These are phyloP conservation scores for Angomonas deanei DNA, from an alignment of 208 protist species.

Conservation along the genomic window DNA sequence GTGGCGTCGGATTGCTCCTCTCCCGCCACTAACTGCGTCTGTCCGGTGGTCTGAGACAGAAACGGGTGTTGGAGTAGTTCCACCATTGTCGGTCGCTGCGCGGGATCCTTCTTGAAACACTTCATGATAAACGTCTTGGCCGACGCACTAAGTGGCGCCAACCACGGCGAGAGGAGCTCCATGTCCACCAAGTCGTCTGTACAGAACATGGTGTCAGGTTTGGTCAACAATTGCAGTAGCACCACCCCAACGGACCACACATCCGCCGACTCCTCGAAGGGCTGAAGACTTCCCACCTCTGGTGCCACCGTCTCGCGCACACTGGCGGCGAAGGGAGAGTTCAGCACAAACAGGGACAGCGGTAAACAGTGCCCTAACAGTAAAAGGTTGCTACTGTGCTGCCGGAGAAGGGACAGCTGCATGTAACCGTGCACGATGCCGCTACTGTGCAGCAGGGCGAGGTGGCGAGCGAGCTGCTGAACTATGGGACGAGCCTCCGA, in stretches of 20 bases:
- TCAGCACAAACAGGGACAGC: conserved; percentile 52
- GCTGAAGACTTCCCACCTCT: conserved; percentile 44
- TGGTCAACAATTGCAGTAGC: conserved; percentile 50
- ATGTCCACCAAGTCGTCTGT: conserved; percentile 64
- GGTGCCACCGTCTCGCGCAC: conserved; percentile 45
- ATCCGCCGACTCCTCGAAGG: conserved; percentile 51
- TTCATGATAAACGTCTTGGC: conserved; percentile 49
- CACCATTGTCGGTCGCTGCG: conserved; percentile 35
- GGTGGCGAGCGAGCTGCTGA: conserved; percentile 16
- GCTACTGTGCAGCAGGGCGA: conserved; percentile 38
- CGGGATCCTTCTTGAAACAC: conserved; percentile 57
- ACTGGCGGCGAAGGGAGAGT: conserved; percentile 17
- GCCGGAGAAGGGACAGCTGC: conserved; percentile 18
- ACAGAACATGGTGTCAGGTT: conserved; percentile 18
- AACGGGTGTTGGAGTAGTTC: conserved; percentile 62
- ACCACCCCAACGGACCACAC: conserved; percentile 73
- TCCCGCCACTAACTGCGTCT: background rate
- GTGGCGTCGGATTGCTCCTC: background rate
- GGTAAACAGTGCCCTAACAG: conserved; percentile 50
- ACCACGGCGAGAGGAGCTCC: conserved; percentile 54
- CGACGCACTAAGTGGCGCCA: conserved; percentile 29
- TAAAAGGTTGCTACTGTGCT: conserved; percentile 15
- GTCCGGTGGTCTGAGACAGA: background rate
- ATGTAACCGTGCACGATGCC: conserved; percentile 59
- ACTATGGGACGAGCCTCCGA: conserved; percentile 30